Percentiles rank a stretch among this genome's conserved stretches.
Conservation (phyloP, 495 filamentous ascomycete species). For the Xylaria sp. region DNA sequence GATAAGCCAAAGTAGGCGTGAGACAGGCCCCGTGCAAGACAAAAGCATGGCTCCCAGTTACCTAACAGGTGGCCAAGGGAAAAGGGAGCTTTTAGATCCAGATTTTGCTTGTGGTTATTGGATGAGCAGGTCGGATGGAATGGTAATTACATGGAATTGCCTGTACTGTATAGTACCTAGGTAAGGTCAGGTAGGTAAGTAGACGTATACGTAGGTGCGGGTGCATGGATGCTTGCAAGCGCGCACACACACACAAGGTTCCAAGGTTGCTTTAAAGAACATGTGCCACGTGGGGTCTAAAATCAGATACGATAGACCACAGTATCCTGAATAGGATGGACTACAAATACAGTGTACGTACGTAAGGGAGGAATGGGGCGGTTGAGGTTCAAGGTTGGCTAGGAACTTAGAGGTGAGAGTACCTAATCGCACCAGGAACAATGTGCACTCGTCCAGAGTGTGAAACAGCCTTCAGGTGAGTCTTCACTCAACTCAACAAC, state of each 20-base stretch:
- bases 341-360: not conserved
- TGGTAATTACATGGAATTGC: not conserved
- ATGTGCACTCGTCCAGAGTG: not conserved
- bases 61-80: constrained; percentile 11
- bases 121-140: not conserved
- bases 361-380: not conserved
- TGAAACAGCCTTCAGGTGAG: not conserved
- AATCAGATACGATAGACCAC: constrained; percentile 24
- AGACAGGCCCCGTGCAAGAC: constrained; percentile 14
- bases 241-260: too few species aligned
- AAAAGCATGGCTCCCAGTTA: not conserved
- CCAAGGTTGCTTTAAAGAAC: not conserved
- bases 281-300: constrained; percentile 39
- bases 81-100: not conserved
- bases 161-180: not conserved
- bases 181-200: not conserved
- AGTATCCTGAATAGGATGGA: not conserved
- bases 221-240: not conserved
- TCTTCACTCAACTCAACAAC: not conserved
- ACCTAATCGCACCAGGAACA: too few species aligned
- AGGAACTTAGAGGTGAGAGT: too few species aligned
- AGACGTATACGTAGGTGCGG: not conserved
- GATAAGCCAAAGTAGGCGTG: not conserved
- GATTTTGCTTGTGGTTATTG: not conserved
- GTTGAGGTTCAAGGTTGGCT: too few species aligned